phyloP scores from a whole-genome alignment of 768 basidiomycete genomes.

The Atractiella rhizophila region DNA sequence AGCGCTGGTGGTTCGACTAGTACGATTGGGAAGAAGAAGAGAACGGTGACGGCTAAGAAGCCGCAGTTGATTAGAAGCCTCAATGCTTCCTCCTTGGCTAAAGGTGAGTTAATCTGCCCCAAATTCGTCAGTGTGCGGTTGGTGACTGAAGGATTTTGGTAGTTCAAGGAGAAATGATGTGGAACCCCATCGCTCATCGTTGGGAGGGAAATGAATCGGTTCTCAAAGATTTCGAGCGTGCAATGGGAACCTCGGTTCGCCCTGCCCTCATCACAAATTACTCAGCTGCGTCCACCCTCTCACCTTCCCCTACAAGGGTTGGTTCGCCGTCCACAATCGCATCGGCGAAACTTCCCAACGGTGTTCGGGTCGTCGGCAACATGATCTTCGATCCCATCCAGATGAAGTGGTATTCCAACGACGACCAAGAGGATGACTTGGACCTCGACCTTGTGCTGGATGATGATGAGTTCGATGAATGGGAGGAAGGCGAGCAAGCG shows the following conservation, averaged over 20 bases:
- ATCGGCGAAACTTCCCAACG: slow-evolving; percentile 16
- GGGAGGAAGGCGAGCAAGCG: too few relatives aligned
- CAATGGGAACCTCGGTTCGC: slow-evolving; percentile 53
- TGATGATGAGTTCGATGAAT: too few relatives aligned
- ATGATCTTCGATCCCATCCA: slow-evolving; percentile 88
- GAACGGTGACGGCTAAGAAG: slow-evolving; percentile 27
- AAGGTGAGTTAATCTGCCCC: slow-evolving; percentile 31
- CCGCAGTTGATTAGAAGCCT: slow-evolving; percentile 72
- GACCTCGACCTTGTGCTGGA: too few relatives aligned
- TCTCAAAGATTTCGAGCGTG: slow-evolving; percentile 65
- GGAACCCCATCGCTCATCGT: slow-evolving; percentile 66
- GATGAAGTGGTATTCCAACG: too few relatives aligned
- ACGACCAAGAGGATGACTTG: too few relatives aligned
- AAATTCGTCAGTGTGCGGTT: background rate
- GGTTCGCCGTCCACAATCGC: slow-evolving; percentile 3
- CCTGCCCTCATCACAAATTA: slow-evolving; percentile 60
- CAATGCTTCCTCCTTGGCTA: slow-evolving; percentile 38
- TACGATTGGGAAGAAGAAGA: background rate
- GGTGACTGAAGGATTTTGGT: slow-evolving; percentile 1
- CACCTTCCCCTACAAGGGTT: background rate
- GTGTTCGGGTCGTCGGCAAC: slow-evolving; percentile 76
- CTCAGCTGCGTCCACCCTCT: background rate
- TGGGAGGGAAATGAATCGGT: slow-evolving; percentile 96
- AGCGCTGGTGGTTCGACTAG: background rate
- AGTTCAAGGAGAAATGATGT: slow-evolving; percentile 93